Evolutionary conservation across 306 rosid species (phyloP).

Genomic region (Prosopis cineraria): DNA sequence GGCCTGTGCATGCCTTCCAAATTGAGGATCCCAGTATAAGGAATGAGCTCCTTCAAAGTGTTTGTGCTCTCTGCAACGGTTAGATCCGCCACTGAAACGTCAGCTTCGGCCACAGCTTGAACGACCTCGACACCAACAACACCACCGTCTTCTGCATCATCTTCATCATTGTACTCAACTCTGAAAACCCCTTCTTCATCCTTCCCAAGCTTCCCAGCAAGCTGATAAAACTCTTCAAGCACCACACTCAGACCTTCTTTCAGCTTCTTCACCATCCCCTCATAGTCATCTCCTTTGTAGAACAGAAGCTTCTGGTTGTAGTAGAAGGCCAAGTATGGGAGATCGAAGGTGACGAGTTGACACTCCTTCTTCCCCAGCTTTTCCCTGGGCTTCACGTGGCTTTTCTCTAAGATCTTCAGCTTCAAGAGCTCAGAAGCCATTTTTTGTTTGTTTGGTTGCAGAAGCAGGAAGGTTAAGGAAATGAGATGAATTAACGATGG

Average conservation of each 20-base stretch:
- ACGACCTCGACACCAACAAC: conserved; percentile 69
- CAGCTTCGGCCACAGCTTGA: conserved; percentile 68
- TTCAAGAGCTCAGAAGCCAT: conserved; percentile 27
- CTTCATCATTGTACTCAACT: conserved; percentile 71
- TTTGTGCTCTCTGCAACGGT: conserved; percentile 59
- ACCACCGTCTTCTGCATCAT: not conserved
- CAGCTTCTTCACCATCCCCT: conserved; percentile 60
- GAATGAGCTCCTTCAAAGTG: conserved; percentile 65
- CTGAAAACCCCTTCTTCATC: conserved; percentile 89
- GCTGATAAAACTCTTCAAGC: conserved; percentile 70
- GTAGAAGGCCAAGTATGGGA: conserved; percentile 90
- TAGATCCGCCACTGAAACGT: conserved; percentile 59
- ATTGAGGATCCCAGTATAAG: conserved; percentile 68
- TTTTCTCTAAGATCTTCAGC: conserved; percentile 55
- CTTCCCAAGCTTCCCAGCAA: conserved; percentile 83
- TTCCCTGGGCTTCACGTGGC: conserved; percentile 62
- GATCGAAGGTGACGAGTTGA: conserved; percentile 85
- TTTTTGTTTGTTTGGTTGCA: not conserved
- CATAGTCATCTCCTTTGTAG: conserved; percentile 64
- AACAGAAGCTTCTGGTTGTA: conserved; percentile 89
- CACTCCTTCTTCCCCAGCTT: conserved; percentile 69
- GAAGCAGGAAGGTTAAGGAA: not conserved
- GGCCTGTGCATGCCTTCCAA: conserved; percentile 88
- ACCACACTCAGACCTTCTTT: conserved; percentile 69
- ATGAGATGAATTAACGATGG: not conserved